Evolutionary conservation across 1,139 yeast genomes (phyloP), one percentile per base, ranked within the genome.

Genomic region (Pichia terricola): DNA sequence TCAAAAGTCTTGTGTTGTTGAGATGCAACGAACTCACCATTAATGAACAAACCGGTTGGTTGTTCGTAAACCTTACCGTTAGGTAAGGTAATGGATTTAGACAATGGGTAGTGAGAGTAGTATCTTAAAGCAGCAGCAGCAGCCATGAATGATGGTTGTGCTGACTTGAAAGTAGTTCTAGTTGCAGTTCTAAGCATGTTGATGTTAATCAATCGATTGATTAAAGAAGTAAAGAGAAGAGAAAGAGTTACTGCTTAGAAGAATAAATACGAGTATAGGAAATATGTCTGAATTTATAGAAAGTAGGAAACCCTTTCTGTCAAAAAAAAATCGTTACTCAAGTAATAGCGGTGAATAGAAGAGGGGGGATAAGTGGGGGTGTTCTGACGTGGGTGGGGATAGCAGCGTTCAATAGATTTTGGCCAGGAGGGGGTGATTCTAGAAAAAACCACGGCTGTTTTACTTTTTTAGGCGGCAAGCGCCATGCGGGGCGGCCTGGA

Each of bases 21-120:
- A 31, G 88, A 72, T 45, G 72, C 64, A 50, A 82, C 81, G 58
- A 81, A 86, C 62, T 84, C 85, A 61, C 83, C 83, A 69, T 84
- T 81, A 62, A 86, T 82, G 71, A 84, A 85, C 58, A 86, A 70
- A 47, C 95, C 95, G 22, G 82, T 68, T 50, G 94, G 95, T 62
- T 84, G 86, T 40, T 70, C 68, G 42, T 56, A 58, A n/a, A 58
- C 40, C 44, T 55, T 53, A 51, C 58, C 58, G 38, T 57, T 47
- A 43, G 64, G 64, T 48, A 58, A 53, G n/a, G 53, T 57, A 28
- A 60, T 47, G 6, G 57, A 53, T 36, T 51, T 48, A 25, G 55
- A 50, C 22, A 57, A 48, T 27, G 63, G 63, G 44, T 54, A 50
- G 8, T 53, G 46, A 26, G 64, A 60, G 50, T 58, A 59, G 30